phyloP scores from a whole-genome alignment of 176 grass and related monocot species.

The Poa pratensis region DNA sequence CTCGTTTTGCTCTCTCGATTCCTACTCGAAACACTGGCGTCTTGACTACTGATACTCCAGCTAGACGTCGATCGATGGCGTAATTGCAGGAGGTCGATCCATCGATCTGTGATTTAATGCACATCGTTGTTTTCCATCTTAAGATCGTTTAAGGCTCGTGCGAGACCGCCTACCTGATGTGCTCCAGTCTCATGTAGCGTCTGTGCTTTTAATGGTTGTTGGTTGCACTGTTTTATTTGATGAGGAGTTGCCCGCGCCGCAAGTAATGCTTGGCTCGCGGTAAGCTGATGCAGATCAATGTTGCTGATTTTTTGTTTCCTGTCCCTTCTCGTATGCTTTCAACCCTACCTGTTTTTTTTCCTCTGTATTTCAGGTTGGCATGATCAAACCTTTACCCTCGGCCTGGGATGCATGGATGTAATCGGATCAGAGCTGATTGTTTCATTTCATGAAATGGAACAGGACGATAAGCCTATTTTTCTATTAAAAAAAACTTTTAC shows the following conservation, averaged over 20 bases:
- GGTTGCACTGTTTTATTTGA: conserved; percentile 48
- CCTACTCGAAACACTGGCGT: not conserved
- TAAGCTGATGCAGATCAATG: not conserved
- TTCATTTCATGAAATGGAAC: too few species aligned
- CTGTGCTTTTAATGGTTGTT: conserved; percentile 34
- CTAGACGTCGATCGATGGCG: not conserved
- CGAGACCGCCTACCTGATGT: not conserved
- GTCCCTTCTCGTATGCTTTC: too few species aligned
- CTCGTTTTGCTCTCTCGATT: too few species aligned
- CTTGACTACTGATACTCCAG: too few species aligned
- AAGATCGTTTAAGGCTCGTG: conserved; percentile 22
- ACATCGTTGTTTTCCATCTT: conserved; percentile 32
- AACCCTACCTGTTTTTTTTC: too few species aligned
- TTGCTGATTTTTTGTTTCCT: not conserved
- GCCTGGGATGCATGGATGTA: too few species aligned
- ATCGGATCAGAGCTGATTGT: too few species aligned
- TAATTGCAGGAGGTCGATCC: not conserved
- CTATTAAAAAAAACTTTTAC: too few species aligned
- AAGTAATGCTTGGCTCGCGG: not conserved
- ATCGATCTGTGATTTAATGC: not conserved
- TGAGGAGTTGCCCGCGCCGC: not conserved
- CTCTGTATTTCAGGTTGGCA: too few species aligned
- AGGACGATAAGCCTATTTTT: too few species aligned
- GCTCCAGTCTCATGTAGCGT: not conserved
- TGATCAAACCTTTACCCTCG: too few species aligned